Evolutionary conservation across 345 rosid genomes (phyloP).

Genomic region (Ceriops decandra): DNA sequence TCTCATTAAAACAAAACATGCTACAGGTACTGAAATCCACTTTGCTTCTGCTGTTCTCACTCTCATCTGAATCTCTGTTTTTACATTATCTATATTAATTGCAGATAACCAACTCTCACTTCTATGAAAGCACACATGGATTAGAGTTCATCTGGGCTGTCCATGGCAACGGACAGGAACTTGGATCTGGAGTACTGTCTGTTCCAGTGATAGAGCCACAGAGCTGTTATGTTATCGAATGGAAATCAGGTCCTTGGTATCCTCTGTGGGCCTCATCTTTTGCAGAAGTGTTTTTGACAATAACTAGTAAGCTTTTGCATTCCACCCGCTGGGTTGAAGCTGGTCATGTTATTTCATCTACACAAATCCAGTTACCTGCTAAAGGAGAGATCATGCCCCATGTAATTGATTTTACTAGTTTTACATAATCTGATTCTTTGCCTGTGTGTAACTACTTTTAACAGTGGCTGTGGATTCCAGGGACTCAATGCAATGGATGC

Average conservation of each 20-base stretch:
- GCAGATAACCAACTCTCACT: conserved; percentile 69
- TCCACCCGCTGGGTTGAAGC: conserved; percentile 72
- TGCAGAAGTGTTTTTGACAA: conserved; percentile 56
- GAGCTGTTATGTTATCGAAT: conserved; percentile 55
- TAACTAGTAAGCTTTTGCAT: conserved; percentile 51
- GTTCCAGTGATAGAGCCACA: conserved; percentile 66
- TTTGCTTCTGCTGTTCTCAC: conserved; percentile 5
- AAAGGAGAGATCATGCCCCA: conserved; percentile 53
- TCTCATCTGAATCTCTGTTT: conserved; percentile 5
- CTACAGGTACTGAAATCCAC: conserved; percentile 48
- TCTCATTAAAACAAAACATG: conserved; percentile 38
- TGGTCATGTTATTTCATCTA: conserved; percentile 73
- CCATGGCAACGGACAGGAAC: conserved; percentile 64
- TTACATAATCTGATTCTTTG: background rate
- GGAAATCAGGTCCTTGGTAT: conserved; percentile 84
- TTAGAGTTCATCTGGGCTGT: conserved; percentile 66
- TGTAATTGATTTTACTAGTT: conserved; percentile 38
- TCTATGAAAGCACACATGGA: conserved; percentile 64
- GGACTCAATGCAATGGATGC: conserved; percentile 45
- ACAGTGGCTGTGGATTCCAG: conserved; percentile 35
- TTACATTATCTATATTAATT: conserved; percentile 25
- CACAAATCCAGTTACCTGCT: conserved; percentile 70
- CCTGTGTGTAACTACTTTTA: background rate
- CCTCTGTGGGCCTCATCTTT: conserved; percentile 55
- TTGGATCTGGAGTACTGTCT: conserved; percentile 72